Evolutionary conservation across 2,329 filamentous ascomycete genomes (phyloP), one percentile per base, ranked within the genome.

Genomic region (Stenocarpella maydis): DNA sequence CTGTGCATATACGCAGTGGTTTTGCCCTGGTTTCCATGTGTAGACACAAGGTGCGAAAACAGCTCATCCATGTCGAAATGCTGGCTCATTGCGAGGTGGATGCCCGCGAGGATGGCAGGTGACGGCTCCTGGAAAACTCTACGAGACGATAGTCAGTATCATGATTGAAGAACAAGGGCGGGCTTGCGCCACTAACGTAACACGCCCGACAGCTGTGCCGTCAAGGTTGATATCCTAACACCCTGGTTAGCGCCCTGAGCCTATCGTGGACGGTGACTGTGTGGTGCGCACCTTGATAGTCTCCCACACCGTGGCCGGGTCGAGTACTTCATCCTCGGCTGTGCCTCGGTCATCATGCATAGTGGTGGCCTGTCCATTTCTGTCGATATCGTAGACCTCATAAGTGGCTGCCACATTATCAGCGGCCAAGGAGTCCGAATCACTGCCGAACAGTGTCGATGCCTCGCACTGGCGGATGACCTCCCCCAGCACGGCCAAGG

Each of bases 21-120:
- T 71, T 80, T 83, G 71, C 84, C 78, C 39, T 79, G 77, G 76
- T 84, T 81, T 34, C 76, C 77, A 9, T 75, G 76, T n/a, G 85
- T 83, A 15, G 84, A 81, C 6, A 89, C 82, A 19, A 91, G 80
- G 71, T 88, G 82, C 19, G 78, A 77, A 69, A 87, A 86, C 1
- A 91, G 79, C 71, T 90, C 88, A 58, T 89, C 84, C 85, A 90
- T 88, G 74, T 91, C 88, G 72, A 90, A 90, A 69, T 86, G 79
- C 15, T 83, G 75, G 34, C 83, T 80, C 80, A 90, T 84, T 3
- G 87, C 87, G 67, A 88, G 78, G 74, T 90, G 88, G 2, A 89
- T 79, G 0, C 87, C 86, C 2, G 85, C 88, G 64, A 90, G 87
- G 43, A 88, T 82, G 8, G 90, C 82, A 0, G 88, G 86, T 2